Evolutionary conservation across 345 rosid species (phyloP).

Genomic region (Pistacia integerrima): DNA sequence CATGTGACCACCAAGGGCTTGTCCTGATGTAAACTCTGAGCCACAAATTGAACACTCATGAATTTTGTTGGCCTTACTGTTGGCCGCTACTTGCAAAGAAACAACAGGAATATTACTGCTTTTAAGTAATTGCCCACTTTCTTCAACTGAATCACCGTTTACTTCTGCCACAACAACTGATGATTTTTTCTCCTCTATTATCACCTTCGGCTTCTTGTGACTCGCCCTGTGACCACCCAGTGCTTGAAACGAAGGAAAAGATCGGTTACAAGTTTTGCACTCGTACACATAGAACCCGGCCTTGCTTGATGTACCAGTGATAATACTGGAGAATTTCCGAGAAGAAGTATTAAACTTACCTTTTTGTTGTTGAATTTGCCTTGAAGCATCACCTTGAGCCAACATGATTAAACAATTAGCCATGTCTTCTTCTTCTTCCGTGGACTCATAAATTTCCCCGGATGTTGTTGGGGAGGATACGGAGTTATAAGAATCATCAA

Average conservation of each 20-base stretch:
- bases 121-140: conserved; percentile 22
- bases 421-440: conserved; percentile 89
- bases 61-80: conserved; percentile 42
- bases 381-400: conserved; percentile 59
- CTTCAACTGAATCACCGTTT: conserved; percentile 19
- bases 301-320: conserved; percentile 25
- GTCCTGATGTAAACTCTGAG: conserved; percentile 86
- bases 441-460: conserved; percentile 39
- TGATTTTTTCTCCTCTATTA: conserved; percentile 22
- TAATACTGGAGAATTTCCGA: conserved; percentile 36
- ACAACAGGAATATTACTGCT: conserved; percentile 33
- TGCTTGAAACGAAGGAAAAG: conserved; percentile 92
- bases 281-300: conserved; percentile 69
- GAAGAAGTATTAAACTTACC: conserved; percentile 14
- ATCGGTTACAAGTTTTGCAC: conserved; percentile 88
- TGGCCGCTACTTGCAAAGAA: conserved; percentile 38
- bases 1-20: conserved; percentile 99
- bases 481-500: conserved; percentile 35
- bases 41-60: conserved; percentile 98
- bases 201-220: conserved; percentile 72
- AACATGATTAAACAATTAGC: conserved; percentile 85
- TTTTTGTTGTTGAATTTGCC: neutral
- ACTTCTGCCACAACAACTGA: conserved; percentile 4
- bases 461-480: conserved; percentile 46
- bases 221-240: conserved; percentile 97